Base-by-base conservation (phyloP, 2,329 filamentous ascomycete genomes). In the Aspergillus flavus region DNA sequence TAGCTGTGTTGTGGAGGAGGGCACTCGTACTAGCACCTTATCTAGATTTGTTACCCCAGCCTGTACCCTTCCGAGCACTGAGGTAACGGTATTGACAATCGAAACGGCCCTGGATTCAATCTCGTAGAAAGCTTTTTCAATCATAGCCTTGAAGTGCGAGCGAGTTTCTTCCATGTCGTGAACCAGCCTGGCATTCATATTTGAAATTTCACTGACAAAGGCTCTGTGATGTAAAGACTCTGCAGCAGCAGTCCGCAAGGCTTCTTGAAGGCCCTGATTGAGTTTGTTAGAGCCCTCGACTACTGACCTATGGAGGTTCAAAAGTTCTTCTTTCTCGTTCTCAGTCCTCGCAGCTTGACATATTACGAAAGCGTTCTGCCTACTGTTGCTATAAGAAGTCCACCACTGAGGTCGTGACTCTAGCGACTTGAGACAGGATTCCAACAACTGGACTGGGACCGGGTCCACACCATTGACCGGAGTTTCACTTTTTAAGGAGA, bases 361-460 rank as follows among this genome's bases (percentile, higher is more conserved):
- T 68, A 90, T 86, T 21, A 87, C 76, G 50, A 86, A 78, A 2
- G 87, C 87, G 66, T 88, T 87, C 61, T 88, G 85, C 61, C 83
- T 81, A 62, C 82, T 85, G 73, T 88, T 88, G 67, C 85, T 86
- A 76, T 87, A 91, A 28, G 86, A 89, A 1, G 83, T 88, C 87
- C 87, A 90, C 72, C 81, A 85, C 52, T 87, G 86, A 1, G 84
- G 81, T 28, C 83, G 80, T 21, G 81, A 81, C 53, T 84, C 83
- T 1, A 91, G 74, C 5, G 82, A 82, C 53, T 77, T 79, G 5
- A 88, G 75, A 67, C 88, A 91, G 11, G 76, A 69, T 53, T 80
- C 78, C 28, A 88, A 66, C 21, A 75, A 57, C 30, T 75, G 67
- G 30, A 65, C 61, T 7, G 71, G 32, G 5, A 73, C 53, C 4